phyloP scores from a whole-genome alignment of 176 grass and related monocot species.

The Thinopyrum elongatum region DNA sequence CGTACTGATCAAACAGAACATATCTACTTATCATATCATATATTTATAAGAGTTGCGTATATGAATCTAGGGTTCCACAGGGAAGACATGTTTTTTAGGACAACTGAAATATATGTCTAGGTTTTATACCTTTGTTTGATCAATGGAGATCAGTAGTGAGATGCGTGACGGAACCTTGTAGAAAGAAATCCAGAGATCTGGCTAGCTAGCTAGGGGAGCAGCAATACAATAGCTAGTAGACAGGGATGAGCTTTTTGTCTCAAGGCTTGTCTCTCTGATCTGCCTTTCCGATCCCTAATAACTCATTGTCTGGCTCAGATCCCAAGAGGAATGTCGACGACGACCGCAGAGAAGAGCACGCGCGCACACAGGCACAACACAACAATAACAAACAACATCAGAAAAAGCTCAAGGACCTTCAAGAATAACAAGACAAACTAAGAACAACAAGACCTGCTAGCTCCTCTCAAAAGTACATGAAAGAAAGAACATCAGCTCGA shows the following conservation, averaged over 20 bases:
- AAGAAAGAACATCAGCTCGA: too few relatives aligned
- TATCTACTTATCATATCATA: neutral
- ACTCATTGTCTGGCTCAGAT: slow-evolving; percentile 49
- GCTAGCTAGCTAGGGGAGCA: neutral
- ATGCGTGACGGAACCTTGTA: slow-evolving; percentile 25
- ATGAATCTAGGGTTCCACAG: neutral
- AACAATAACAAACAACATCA: neutral
- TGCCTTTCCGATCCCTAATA: neutral
- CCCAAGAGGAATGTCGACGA: slow-evolving; percentile 50
- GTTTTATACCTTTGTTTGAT: slow-evolving; percentile 33
- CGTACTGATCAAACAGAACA: neutral
- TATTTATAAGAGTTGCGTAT: neutral
- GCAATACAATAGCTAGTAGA: slow-evolving; percentile 27
- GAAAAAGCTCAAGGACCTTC: neutral
- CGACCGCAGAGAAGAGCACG: neutral
- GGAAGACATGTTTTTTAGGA: neutral
- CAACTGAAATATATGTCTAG: neutral
- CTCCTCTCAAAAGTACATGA: neutral
- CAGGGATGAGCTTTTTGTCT: slow-evolving; percentile 31
- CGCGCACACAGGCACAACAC: neutral
- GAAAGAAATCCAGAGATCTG: slow-evolving; percentile 36
- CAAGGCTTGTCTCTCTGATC: slow-evolving; percentile 1
- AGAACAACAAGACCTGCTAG: neutral
- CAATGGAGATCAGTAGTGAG: slow-evolving; percentile 2
- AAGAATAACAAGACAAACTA: neutral